Percentiles rank a stretch among this genome's conserved stretches.
phyloP scores from a whole-genome alignment of 805 yeast species.

The Vanderwaltozyma tropicalis region DNA sequence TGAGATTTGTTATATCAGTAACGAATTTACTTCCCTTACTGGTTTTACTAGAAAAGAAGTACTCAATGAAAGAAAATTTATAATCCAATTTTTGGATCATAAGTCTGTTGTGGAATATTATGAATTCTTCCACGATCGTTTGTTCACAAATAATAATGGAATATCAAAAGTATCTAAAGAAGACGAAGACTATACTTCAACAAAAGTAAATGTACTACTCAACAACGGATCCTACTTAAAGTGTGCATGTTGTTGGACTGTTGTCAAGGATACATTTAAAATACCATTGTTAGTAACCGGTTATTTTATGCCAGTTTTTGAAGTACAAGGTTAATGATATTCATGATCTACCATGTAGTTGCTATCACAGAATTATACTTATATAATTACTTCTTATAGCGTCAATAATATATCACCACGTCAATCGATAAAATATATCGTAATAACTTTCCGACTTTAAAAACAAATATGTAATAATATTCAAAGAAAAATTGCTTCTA shows the following conservation, averaged over 20 bases:
- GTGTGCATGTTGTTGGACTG: slow-evolving; percentile 79
- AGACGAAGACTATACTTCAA: slow-evolving; percentile 17
- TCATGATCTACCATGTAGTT: background rate
- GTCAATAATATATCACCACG: too few relatives aligned
- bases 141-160: slow-evolving; percentile 32
- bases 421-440: too few relatives aligned
- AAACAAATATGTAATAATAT: too few relatives aligned
- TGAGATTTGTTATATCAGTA: slow-evolving; percentile 69
- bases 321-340: background rate
- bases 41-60: slow-evolving; percentile 52
- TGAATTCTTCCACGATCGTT: slow-evolving; percentile 48
- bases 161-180: slow-evolving; percentile 4
- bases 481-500: background rate
- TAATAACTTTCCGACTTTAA: too few relatives aligned
- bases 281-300: slow-evolving; percentile 79
- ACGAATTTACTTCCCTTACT: slow-evolving; percentile 60
- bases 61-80: slow-evolving; percentile 50
- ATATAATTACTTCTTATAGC: too few relatives aligned
- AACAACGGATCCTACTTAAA: slow-evolving; percentile 36
- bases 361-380: slow-evolving; percentile 1
- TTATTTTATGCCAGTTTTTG: slow-evolving; percentile 59
- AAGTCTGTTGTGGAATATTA: slow-evolving; percentile 63
- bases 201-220: slow-evolving; percentile 31
- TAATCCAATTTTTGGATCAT: slow-evolving; percentile 77
- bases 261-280: slow-evolving; percentile 72